These are phyloP conservation scores for Chaetomium sp. DNA, from an alignment of 2,329 filamentous ascomycete genomes.

Conservation along the genomic window DNA sequence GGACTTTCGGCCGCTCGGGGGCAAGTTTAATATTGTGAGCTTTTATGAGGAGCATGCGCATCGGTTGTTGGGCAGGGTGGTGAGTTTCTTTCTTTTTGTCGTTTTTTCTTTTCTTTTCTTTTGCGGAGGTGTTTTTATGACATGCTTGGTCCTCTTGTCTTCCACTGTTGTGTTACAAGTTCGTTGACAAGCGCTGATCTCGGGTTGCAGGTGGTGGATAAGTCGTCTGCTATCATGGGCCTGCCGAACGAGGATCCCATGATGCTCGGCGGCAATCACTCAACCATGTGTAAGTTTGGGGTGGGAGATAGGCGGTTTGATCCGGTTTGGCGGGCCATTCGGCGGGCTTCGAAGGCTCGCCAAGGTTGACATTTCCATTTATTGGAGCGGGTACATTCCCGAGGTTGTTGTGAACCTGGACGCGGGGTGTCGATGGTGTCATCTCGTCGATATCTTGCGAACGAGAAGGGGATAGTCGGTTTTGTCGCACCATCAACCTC, in stretches of 20 bases:
- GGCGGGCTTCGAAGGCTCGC: neutral
- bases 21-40: conserved; percentile 18
- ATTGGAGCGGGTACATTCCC: no score
- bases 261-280: conserved; percentile 19
- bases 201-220: conserved; percentile 17
- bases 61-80: neutral
- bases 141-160: no score
- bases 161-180: no score
- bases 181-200: neutral
- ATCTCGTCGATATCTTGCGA: conserved; percentile 11
- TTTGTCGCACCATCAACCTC: neutral
- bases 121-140: no score
- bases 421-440: conserved; percentile 20
- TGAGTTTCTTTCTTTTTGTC: neutral
- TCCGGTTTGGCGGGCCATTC: conserved; percentile 18
- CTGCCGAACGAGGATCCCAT: conserved; percentile 19
- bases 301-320: conserved; percentile 18
- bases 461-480: neutral
- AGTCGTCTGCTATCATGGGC: conserved; percentile 20
- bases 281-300: conserved; percentile 21
- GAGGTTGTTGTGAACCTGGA: neutral
- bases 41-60: conserved; percentile 22
- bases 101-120: neutral
- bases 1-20: conserved; percentile 13
- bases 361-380: neutral